A percentile compares a stretch with the other conserved stretches of the same genome.
phyloP scores from a whole-genome alignment of 106 monocot genomes.

The Platanthera guangdongensis region DNA sequence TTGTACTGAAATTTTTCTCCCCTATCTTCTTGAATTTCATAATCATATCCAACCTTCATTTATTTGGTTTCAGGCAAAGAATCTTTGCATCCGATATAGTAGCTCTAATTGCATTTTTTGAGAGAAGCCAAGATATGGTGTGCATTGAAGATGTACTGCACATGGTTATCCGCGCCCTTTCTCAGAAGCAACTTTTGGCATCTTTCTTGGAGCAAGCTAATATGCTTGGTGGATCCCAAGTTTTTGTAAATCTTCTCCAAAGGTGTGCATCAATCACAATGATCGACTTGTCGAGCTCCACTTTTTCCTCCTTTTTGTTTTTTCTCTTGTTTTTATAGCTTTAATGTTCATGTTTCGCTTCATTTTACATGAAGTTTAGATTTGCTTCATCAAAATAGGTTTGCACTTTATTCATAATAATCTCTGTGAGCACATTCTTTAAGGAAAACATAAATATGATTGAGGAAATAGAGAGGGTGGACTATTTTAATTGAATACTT shows the following conservation, averaged over 20 bases:
- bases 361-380: neutral
- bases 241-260: constrained; percentile 82
- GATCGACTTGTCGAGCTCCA: neutral
- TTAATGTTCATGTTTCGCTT: neutral
- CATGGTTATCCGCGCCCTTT: constrained; percentile 82
- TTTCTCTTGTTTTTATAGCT: too few species aligned
- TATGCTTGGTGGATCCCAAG: constrained; percentile 71
- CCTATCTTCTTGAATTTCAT: constrained; percentile 2
- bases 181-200: constrained; percentile 48
- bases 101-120: constrained; percentile 72
- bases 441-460: neutral
- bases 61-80: constrained; percentile 50
- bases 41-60: constrained; percentile 1
- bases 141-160: constrained; percentile 97
- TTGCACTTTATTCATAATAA: neutral
- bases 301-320: neutral
- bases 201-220: constrained; percentile 88
- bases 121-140: constrained; percentile 78
- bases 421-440: neutral
- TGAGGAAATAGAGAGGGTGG: neutral
- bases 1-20: neutral
- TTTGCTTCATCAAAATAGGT: neutral
- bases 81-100: constrained; percentile 63
- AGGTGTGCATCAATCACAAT: constrained; percentile 38
- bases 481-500: neutral